Conservation (phyloP, 1,284 basidiomycete species). For the Rugosomyces carneus region DNA sequence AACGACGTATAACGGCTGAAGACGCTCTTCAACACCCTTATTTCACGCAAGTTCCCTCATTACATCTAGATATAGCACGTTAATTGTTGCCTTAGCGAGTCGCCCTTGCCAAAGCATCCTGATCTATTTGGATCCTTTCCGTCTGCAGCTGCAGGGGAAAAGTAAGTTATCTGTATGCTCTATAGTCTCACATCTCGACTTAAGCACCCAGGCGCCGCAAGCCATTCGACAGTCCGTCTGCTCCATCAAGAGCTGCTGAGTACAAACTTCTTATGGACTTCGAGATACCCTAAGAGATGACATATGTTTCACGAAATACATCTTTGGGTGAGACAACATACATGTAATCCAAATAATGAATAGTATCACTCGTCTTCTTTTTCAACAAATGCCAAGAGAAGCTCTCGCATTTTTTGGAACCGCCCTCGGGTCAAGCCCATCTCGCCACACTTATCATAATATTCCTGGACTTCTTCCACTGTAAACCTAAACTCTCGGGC, state of each 20-base stretch:
- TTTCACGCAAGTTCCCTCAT: slow-evolving; percentile 61
- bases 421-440: slow-evolving; percentile 54
- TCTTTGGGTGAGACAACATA: too few species aligned
- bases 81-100: slow-evolving; percentile 43
- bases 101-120: slow-evolving; percentile 94
- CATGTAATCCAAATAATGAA: background rate
- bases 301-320: too few species aligned
- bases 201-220: slow-evolving; percentile 54
- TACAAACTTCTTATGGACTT: slow-evolving; percentile 51
- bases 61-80: background rate
- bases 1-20: slow-evolving; percentile 77
- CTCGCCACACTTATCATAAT: slow-evolving; percentile 64
- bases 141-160: slow-evolving; percentile 94
- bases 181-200: slow-evolving; percentile 4
- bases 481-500: slow-evolving; percentile 63
- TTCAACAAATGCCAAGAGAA: slow-evolving; percentile 40
- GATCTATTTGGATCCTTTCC: slow-evolving; percentile 96
- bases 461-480: slow-evolving; percentile 65
- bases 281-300: slow-evolving; percentile 26
- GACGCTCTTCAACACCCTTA: slow-evolving; percentile 89
- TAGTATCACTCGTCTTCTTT: slow-evolving; percentile 15
- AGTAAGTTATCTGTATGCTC: slow-evolving; percentile 43
- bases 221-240: slow-evolving; percentile 72
- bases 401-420: slow-evolving; percentile 60
- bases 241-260: slow-evolving; percentile 60